These are phyloP conservation scores for Rhodotorula sp. DNA, from an alignment of 1,284 basidiomycete genomes.

Conservation along the genomic window DNA sequence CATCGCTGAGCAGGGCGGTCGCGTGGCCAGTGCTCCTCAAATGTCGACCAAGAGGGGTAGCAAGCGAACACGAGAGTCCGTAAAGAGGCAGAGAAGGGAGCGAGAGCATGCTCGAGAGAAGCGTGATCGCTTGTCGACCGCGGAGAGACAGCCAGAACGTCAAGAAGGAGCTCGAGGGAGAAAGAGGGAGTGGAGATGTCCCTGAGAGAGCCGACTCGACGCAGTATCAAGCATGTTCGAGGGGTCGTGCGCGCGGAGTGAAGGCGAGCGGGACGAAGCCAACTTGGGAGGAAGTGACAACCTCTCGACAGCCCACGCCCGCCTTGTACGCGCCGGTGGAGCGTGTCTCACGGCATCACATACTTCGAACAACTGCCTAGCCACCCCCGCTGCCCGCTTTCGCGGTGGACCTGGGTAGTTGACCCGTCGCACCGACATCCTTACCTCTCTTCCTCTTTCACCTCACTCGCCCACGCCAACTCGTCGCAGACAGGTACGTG, in stretches of 20 bases:
- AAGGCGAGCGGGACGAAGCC: too few relatives aligned
- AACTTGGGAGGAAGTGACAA: too few relatives aligned
- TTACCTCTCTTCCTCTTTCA: constrained; percentile 6
- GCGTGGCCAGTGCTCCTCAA: too few relatives aligned
- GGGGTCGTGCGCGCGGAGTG: too few relatives aligned
- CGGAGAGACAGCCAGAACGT: background rate
- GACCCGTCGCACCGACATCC: background rate
- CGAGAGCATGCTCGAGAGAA: background rate
- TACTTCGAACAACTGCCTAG: background rate
- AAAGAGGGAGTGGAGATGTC: background rate
- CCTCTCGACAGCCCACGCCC: too few relatives aligned
- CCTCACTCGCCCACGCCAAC: background rate
- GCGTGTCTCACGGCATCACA: background rate
- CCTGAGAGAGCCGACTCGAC: too few relatives aligned
- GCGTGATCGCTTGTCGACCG: background rate
- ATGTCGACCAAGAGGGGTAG: background rate
- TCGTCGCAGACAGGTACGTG: background rate
- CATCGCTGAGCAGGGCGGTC: too few relatives aligned
- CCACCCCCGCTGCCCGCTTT: background rate
- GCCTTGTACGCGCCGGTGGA: background rate
- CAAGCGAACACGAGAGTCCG: background rate
- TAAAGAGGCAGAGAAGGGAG: background rate
- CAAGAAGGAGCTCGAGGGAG: background rate
- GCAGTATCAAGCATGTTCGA: too few relatives aligned
- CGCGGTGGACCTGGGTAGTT: background rate